A percentile compares a stretch with the other conserved stretches of the same genome.
phyloP scores from a whole-genome alignment of 2,329 filamentous ascomycete genomes.

The Bimuria novae-zelandiae region DNA sequence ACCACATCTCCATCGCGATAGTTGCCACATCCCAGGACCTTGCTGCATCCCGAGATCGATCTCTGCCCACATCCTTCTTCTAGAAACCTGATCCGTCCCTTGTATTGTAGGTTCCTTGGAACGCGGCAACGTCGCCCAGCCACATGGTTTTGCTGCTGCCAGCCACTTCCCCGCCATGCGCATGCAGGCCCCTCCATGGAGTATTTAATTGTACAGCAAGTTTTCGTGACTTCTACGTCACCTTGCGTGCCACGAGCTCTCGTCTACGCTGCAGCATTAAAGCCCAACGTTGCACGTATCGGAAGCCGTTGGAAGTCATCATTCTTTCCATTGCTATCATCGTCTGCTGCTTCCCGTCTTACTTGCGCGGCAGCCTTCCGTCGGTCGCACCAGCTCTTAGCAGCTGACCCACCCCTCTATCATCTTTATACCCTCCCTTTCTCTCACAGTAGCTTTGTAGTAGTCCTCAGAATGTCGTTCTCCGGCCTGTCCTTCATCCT shows the following conservation, averaged over 20 bases:
- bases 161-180: constrained; percentile 32
- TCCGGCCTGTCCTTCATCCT: constrained; percentile 63
- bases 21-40: background rate
- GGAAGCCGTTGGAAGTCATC: no score
- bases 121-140: constrained; percentile 23
- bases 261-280: constrained; percentile 17
- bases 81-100: background rate
- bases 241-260: constrained; percentile 15
- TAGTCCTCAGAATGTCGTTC: constrained; percentile 49
- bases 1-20: constrained; percentile 1
- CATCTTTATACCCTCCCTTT: background rate
- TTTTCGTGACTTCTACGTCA: constrained; percentile 31
- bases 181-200: constrained; percentile 1
- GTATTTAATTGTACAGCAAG: constrained; percentile 17
- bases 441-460: background rate
- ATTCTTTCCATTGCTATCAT: background rate
- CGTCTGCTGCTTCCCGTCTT: background rate
- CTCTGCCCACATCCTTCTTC: background rate
- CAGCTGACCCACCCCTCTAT: background rate
- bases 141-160: constrained; percentile 16
- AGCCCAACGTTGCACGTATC: constrained; percentile 19
- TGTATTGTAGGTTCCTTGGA: background rate
- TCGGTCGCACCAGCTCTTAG: background rate
- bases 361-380: background rate
- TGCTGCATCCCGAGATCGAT: background rate